Base-by-base conservation (phyloP, 495 filamentous ascomycete species). In the Mycothermus thermophilus region DNA sequence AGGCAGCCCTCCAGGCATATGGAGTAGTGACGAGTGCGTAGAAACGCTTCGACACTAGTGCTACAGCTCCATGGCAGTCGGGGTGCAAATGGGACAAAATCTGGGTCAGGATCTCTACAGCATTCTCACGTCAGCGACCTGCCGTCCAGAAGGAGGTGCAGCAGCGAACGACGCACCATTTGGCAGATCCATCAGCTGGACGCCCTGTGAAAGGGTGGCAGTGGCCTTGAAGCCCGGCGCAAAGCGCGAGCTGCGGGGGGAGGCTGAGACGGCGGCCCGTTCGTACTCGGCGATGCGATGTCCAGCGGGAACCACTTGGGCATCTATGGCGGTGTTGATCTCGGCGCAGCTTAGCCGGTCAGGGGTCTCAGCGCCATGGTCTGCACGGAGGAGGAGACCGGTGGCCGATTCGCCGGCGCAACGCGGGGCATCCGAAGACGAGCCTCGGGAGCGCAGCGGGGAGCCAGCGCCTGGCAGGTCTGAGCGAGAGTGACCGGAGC, bases 1-100 rank as follows among this genome's bases (percentile, higher is more conserved):
- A 95, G 1, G 86, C 87, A 37, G 77, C 79, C 30, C 83, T 69
- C 87, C 87, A 95, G 3, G 85, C 83, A 56, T 93, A 83, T 2
- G 83, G 85, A 2, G 80, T 83, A 2, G 82, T 93, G 28, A 93
- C 79, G 37, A 95, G 60, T 24, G 63, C 58, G 52, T 90, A 80
- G 54, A 93, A 88, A 32, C 79, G 80, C 46, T 75, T 76, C 19
- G 84, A 93, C 12, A 95, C 86, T 27, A 87, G 61, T 7, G 84
- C 72, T 2, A 88, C 77, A 5, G 78, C 66, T 5, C 73, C 74
- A 30, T 93, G 69, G 5, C 84, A 80, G 32, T 79, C 67, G 8
- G 86, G 81, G 10, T 84, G 74, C 24, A 95, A 59, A 59, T 95
- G 81, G 20, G 87, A 93, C 2, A 95, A 56, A n/a, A 90, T 78